Conservation (phyloP, 1,284 basidiomycete genomes). For the Thecaphora frezii region DNA sequence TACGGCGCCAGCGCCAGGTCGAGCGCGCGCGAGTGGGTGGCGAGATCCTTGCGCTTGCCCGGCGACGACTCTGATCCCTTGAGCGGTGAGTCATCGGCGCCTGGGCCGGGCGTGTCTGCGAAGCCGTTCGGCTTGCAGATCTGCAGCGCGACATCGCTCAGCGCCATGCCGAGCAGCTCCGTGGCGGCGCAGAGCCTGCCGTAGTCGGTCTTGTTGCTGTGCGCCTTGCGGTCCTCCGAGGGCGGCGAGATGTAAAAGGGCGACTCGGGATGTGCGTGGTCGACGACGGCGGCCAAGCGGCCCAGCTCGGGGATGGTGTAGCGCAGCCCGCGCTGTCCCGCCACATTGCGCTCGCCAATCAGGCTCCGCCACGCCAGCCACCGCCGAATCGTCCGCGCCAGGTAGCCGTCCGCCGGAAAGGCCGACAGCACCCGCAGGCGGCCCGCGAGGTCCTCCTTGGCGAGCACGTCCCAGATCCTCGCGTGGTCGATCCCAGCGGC, state of each 20-base stretch:
- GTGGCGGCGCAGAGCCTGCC: constrained; percentile 10
- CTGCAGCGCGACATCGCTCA: constrained; percentile 16
- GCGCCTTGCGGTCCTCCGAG: neutral
- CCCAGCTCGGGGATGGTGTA: constrained; percentile 12
- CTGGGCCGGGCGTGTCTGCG: neutral
- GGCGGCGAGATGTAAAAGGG: constrained; percentile 14
- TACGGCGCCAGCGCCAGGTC: constrained; percentile 9
- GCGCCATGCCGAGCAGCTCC: constrained; percentile 4
- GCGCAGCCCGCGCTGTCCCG: neutral
- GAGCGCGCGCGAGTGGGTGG: constrained; percentile 1
- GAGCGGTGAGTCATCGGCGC: too few species aligned
- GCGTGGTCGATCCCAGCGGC: neutral
- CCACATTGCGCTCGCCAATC: constrained; percentile 6
- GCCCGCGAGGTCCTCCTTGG: neutral
- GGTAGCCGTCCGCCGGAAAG: constrained; percentile 7
- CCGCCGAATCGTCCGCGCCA: constrained; percentile 5
- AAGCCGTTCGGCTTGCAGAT: constrained; percentile 4
- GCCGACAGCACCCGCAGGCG: constrained; percentile 4
- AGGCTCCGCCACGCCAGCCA: constrained; percentile 21
- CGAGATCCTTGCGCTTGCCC: neutral
- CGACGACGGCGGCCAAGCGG: constrained; percentile 9
- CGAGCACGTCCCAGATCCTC: neutral
- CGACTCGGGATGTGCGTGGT: constrained; percentile 6
- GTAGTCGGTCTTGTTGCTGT: constrained; percentile 2
- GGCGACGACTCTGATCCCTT: too few species aligned